phyloP scores from a whole-genome alignment of 192 early-diverging fungal genomes.

The Coemansia sp. region DNA sequence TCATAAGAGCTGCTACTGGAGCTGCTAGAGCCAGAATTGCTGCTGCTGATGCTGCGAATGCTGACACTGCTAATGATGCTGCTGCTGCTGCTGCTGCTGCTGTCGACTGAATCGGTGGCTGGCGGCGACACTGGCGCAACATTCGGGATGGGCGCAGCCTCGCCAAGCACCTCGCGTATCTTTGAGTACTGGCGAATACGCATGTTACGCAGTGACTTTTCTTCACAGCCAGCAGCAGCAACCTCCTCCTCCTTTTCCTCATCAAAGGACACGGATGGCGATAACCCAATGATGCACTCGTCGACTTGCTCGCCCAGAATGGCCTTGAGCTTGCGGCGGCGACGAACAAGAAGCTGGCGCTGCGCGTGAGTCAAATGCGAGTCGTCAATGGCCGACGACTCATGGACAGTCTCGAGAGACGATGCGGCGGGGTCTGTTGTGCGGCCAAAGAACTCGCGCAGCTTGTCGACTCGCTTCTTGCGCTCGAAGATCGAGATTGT shows the following conservation, averaged over 20 bases:
- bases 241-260: neutral
- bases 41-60: neutral
- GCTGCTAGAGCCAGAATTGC: neutral
- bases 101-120: neutral
- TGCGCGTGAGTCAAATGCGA: constrained; percentile 52
- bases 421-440: neutral
- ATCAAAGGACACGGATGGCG: constrained; percentile 7
- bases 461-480: constrained; percentile 53
- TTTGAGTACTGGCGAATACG: constrained; percentile 36
- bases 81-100: neutral
- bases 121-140: constrained; percentile 1
- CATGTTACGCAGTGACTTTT: constrained; percentile 8
- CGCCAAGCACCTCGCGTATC: constrained; percentile 40
- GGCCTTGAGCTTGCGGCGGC: constrained; percentile 62
- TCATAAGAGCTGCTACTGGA: constrained; percentile 31
- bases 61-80: neutral
- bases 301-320: constrained; percentile 64
- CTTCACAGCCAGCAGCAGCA: neutral
- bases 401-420: neutral
- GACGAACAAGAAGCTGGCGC: constrained; percentile 60
- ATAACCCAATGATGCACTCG: constrained; percentile 40
- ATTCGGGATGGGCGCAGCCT: constrained; percentile 21
- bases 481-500: constrained; percentile 32
- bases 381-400: neutral
- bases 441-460: constrained; percentile 59